A percentile compares a stretch with the other conserved stretches of the same genome.
Evolutionary conservation across 164 flowering plant genomes (phyloP).

Genomic region (Liquidambar formosana): DNA sequence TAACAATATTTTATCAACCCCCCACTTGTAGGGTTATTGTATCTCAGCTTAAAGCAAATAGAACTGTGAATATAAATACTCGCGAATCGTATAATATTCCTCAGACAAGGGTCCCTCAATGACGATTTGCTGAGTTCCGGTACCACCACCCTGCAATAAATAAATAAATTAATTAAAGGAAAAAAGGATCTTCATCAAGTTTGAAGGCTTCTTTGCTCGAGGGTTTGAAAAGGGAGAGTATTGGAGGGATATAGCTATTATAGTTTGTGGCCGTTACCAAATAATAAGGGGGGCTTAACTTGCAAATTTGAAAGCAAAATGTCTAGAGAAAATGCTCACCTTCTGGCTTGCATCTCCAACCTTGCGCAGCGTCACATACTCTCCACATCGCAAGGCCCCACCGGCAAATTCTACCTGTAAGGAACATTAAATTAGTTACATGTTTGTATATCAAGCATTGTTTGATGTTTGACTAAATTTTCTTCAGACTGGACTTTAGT

Average conservation of each 20-base stretch:
- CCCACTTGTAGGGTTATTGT: too few relatives aligned
- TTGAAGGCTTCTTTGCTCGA: too few relatives aligned
- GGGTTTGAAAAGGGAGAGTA: too few relatives aligned
- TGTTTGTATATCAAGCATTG: neutral
- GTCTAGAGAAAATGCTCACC: conserved; percentile 38
- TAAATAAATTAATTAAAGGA: neutral
- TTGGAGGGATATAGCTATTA: too few relatives aligned
- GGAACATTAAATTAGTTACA: neutral
- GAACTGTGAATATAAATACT: conserved; percentile 83
- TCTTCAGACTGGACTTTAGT: neutral
- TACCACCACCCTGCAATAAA: conserved; percentile 58
- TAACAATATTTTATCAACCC: too few relatives aligned
- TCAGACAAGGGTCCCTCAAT: conserved; percentile 89
- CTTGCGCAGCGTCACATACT: conserved; percentile 80
- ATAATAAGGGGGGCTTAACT: neutral
- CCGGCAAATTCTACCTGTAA: conserved; percentile 87
- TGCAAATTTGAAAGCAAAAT: neutral
- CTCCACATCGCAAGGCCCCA: conserved; percentile 92
- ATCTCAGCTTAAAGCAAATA: conserved; percentile 53
- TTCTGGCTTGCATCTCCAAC: conserved; percentile 80
- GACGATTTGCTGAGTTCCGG: conserved; percentile 75
- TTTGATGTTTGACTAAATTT: neutral
- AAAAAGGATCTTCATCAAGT: too few relatives aligned
- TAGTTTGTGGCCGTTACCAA: too few relatives aligned
- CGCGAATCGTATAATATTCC: conserved; percentile 88